Base-by-base conservation (phyloP, 805 yeast genomes). In the Wickerhamomyces chaumierensis region DNA sequence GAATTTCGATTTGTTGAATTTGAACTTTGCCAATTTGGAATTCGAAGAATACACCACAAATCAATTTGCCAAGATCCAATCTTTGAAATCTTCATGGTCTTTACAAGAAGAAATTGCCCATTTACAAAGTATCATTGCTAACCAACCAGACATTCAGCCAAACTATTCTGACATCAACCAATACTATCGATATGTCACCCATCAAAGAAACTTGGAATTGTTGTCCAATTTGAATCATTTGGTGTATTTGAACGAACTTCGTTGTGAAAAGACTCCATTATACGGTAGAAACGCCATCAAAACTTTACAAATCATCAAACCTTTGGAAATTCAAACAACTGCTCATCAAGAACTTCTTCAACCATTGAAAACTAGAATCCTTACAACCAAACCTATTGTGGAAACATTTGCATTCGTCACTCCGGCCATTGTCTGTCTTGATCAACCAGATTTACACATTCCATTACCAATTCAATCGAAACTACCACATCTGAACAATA, bases 381-480 rank as follows among this genome's bases (percentile, higher is more conserved):
- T 54, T 3, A 34, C 43, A 0, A 63, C 78, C 66, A 55, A 61
- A 9, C 75, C 72, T 27, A 53, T 64, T 0, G 70, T 90, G 42
- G 85, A 83, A 33, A 76, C 80, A 43, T 92, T 69, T 59, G 84
- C 94, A 0, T 90, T 84, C 45, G 71, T 90, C 4, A 92, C 97
- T 0, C 98, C 99, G 0, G 66, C 78, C 3, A 95, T 75, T 4
- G 94, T 87, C 2, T 70, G 85, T 1, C 65, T 83, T 37, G 90
- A 87, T 53, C 68, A 80, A 70, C 68, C 73, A 36, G 73, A 76
- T 33, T 58, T 68, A 33, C 41, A 66, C 1, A 59, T 75, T n/a
- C 68, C 80, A 1, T 44, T 57, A 5, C 17, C 37, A 49, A 35
- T 45, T n/a, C 55, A 56, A 25, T 38, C 69, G 48, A 52, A 50